Conservation (phyloP, 2,329 filamentous ascomycete genomes). For the Trichoderma gracile region DNA sequence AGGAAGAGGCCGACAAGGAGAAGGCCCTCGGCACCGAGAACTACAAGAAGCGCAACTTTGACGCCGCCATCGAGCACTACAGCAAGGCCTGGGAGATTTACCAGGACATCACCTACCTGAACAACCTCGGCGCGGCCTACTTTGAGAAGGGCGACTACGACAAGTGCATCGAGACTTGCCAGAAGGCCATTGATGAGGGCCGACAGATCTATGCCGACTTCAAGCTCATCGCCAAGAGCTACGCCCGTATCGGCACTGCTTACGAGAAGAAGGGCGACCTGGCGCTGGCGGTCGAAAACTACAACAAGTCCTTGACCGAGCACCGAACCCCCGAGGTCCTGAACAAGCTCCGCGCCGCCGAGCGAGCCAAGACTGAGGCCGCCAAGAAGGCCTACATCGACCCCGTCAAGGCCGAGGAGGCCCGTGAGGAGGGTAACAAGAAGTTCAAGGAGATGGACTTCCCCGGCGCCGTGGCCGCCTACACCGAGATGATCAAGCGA, state of each 20-base stretch:
- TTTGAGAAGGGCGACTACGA: slow-evolving; percentile 97
- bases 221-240: slow-evolving; percentile 98
- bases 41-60: slow-evolving; percentile 98
- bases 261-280: slow-evolving; percentile 90
- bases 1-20: slow-evolving; percentile 89
- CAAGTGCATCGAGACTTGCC: slow-evolving; percentile 81
- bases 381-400: slow-evolving; percentile 82
- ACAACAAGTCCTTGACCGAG: slow-evolving; percentile 91
- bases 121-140: slow-evolving; percentile 90
- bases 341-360: slow-evolving; percentile 84
- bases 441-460: slow-evolving; percentile 98
- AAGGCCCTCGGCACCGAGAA: slow-evolving; percentile 91
- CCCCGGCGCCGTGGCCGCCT: slow-evolving; percentile 91
- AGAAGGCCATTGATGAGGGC: slow-evolving; percentile 86
- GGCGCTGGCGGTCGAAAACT: slow-evolving; percentile 78
- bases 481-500: slow-evolving; percentile 95
- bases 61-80: slow-evolving; percentile 93
- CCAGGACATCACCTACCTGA: slow-evolving; percentile 97
- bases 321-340: slow-evolving; percentile 94
- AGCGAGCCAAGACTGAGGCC: slow-evolving; percentile 78
- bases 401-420: slow-evolving; percentile 90
- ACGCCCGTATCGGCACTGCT: slow-evolving; percentile 88
- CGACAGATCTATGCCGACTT: slow-evolving; percentile 91
- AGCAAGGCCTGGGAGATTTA: slow-evolving; percentile 88
- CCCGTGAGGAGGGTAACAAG: slow-evolving; percentile 89